Evolutionary conservation across 78 protist genomes (phyloP).

Genomic region (Salpingoeca rosetta): DNA sequence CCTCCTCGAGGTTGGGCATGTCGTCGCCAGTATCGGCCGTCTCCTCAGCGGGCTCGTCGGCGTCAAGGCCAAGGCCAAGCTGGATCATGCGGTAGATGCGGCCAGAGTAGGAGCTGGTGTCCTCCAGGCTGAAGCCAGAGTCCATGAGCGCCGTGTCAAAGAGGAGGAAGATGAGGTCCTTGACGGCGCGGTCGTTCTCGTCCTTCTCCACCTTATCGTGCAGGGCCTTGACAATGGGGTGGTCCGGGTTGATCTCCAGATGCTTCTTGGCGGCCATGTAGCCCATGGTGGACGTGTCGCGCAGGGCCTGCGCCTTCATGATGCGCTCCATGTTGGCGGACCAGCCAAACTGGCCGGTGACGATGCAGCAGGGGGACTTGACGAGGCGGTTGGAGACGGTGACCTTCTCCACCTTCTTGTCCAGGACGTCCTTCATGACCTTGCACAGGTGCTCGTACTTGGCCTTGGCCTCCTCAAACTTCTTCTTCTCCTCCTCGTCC

Average conservation of each 20-base stretch:
- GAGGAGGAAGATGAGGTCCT: slow-evolving; percentile 88
- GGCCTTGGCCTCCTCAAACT: slow-evolving; percentile 79
- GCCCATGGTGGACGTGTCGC: slow-evolving; percentile 85
- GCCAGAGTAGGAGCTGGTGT: slow-evolving; percentile 77
- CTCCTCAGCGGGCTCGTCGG: slow-evolving; percentile 24
- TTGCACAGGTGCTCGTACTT: slow-evolving; percentile 83
- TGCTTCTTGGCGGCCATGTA: slow-evolving; percentile 95
- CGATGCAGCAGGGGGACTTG: slow-evolving; percentile 90
- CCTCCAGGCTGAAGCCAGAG: slow-evolving; percentile 97
- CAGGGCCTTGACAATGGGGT: slow-evolving; percentile 86
- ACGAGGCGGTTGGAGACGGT: slow-evolving; percentile 80
- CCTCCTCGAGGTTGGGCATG: slow-evolving; percentile 54
- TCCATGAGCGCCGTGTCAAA: slow-evolving; percentile 94
- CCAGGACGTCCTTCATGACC: slow-evolving; percentile 95
- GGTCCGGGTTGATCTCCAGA: slow-evolving; percentile 94
- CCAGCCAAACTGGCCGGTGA: slow-evolving; percentile 97
- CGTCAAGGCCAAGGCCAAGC: slow-evolving; percentile 80
- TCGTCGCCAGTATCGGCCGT: slow-evolving; percentile 41
- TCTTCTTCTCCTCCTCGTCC: slow-evolving; percentile 92
- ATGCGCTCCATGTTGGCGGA: slow-evolving; percentile 98
- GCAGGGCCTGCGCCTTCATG: slow-evolving; percentile 99
- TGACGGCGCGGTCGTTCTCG: slow-evolving; percentile 78
- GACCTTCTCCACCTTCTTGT: slow-evolving; percentile 98
- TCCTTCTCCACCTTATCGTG: slow-evolving; percentile 61
- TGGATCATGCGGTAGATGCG: slow-evolving; percentile 97